Percentiles rank a stretch among this genome's conserved stretches.
Evolutionary conservation across 2,329 filamentous ascomycete species (phyloP).

Genomic region (Exophiala phaeomuriformis): DNA sequence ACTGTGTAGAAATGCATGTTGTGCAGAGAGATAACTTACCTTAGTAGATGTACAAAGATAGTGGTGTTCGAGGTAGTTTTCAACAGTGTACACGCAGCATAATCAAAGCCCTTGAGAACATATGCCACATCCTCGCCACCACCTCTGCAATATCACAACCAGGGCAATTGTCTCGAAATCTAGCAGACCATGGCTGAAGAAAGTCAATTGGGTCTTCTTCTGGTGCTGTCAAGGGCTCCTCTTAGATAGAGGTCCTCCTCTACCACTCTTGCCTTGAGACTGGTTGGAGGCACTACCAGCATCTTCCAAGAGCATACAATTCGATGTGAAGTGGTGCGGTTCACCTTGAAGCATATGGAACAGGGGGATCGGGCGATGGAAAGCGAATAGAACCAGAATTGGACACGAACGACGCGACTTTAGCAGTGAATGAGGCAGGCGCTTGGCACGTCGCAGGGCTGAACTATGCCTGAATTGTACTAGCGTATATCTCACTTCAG

Average conservation of each 20-base stretch:
- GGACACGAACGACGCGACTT: neutral
- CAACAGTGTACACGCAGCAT: neutral
- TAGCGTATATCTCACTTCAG: neutral
- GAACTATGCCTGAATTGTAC: neutral
- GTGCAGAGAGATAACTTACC: conserved; percentile 8
- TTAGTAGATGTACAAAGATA: neutral
- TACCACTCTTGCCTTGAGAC: conserved; percentile 13
- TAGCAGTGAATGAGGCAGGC: neutral
- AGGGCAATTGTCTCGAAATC: neutral
- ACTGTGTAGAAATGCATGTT: neutral
- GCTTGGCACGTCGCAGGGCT: neutral
- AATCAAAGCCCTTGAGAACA: neutral
- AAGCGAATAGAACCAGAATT: neutral
- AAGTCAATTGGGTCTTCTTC: neutral
- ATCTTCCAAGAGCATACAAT: conserved; percentile 7
- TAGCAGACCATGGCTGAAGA: conserved; percentile 1
- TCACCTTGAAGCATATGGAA: neutral
- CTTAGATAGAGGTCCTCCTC: conserved; percentile 9
- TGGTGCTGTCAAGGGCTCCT: conserved; percentile 1
- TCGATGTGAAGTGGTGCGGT: neutral
- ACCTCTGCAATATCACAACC: neutral
- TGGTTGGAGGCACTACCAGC: conserved; percentile 7
- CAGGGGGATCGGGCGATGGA: neutral
- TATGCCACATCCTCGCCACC: neutral
- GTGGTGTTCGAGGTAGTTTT: neutral